These are phyloP conservation scores for Skeletonema tropicum DNA, from an alignment of 108 stramenopile genomes.

Conservation along the genomic window DNA sequence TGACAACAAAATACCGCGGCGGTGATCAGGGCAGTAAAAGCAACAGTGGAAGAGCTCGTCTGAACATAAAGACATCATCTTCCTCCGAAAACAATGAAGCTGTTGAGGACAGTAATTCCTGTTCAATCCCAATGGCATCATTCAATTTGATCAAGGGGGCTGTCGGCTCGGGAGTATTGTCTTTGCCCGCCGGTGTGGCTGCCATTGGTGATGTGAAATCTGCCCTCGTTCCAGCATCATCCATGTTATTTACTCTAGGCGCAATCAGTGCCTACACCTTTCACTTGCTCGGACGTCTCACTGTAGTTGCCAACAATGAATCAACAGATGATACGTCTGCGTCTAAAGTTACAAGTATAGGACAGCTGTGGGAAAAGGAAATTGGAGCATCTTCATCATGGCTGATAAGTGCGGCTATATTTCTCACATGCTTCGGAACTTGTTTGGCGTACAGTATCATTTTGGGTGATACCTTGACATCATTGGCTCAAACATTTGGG, in stretches of 20 bases:
- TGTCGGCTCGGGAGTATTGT: conserved; percentile 86
- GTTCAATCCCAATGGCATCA: conserved; percentile 52
- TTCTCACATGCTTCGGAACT: conserved; percentile 79
- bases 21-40: neutral
- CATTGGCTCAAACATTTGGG: conserved; percentile 51
- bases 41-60: neutral
- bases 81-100: neutral
- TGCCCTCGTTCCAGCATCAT: conserved; percentile 65
- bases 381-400: conserved; percentile 65
- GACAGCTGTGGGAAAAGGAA: conserved; percentile 87
- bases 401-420: conserved; percentile 70
- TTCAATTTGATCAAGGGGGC: conserved; percentile 93
- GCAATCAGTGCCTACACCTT: conserved; percentile 90
- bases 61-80: neutral
- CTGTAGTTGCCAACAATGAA: conserved; percentile 29
- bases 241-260: conserved; percentile 70
- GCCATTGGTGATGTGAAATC: conserved; percentile 54
- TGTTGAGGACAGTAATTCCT: neutral
- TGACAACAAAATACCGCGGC: neutral
- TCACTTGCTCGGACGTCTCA: conserved; percentile 68
- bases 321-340: neutral
- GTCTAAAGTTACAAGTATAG: conserved; percentile 48
- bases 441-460: conserved; percentile 85
- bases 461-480: conserved; percentile 74
- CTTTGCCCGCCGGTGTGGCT: conserved; percentile 80